Percentiles rank a stretch among this genome's conserved stretches.
These are phyloP conservation scores for Claviceps pazoutovae DNA, from an alignment of 2,329 filamentous ascomycete genomes.

Conservation along the genomic window DNA sequence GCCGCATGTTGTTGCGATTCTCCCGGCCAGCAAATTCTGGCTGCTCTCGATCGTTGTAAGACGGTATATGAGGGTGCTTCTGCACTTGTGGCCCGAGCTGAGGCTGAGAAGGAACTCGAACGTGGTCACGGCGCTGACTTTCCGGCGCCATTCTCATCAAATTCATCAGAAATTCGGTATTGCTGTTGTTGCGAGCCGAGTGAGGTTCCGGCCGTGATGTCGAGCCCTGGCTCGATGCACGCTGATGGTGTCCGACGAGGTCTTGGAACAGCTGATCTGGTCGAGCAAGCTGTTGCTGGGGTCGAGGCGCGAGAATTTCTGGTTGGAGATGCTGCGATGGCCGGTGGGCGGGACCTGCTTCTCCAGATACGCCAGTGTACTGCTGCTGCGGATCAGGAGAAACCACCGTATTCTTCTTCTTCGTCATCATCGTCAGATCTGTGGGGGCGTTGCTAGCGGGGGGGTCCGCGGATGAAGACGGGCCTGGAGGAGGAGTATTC, in stretches of 20 bases:
- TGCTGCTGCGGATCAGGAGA: slow-evolving; percentile 37
- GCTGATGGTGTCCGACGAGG: slow-evolving; percentile 44
- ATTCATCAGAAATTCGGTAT: slow-evolving; percentile 74
- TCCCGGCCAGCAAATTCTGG: slow-evolving; percentile 26
- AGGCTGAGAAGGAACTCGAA: slow-evolving; percentile 6
- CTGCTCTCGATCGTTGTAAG: slow-evolving; percentile 33
- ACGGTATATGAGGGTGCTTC: slow-evolving; percentile 30
- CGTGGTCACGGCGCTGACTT: slow-evolving; percentile 36
- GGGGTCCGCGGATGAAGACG: slow-evolving; percentile 29
- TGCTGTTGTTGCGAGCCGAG: slow-evolving; percentile 38
- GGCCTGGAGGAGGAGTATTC: slow-evolving; percentile 30
- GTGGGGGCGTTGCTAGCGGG: slow-evolving; percentile 16
- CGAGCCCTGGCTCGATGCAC: slow-evolving; percentile 36
- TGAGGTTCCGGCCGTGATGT: slow-evolving; percentile 30
- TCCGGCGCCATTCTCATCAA: slow-evolving; percentile 52
- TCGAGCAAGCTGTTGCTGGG: slow-evolving; percentile 35
- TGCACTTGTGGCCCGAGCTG: slow-evolving; percentile 8
- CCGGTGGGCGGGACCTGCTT: slow-evolving; percentile 28
- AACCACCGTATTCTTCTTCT: slow-evolving; percentile 23
- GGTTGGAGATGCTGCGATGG: slow-evolving; percentile 27
- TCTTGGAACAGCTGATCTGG: slow-evolving; percentile 49
- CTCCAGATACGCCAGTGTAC: slow-evolving; percentile 30
- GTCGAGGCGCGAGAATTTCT: slow-evolving; percentile 39
- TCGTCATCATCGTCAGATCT: slow-evolving; percentile 4
- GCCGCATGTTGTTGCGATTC: slow-evolving; percentile 24